Evolutionary conservation across 2,329 filamentous ascomycete genomes (phyloP).

Genomic region (Aspergillus tanneri): DNA sequence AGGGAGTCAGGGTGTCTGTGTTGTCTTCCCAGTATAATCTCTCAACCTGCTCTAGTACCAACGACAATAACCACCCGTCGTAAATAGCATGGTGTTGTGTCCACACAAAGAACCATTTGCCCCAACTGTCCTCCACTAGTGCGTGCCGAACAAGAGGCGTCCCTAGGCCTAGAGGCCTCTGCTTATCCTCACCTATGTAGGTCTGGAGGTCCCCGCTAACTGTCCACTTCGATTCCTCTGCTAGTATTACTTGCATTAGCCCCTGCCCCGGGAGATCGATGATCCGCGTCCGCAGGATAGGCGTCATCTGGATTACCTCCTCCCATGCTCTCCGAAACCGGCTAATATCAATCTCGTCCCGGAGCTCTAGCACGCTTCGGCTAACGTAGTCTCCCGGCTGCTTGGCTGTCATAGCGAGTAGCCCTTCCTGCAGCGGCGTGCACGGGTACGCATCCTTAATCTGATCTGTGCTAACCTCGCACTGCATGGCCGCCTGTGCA

Average conservation of each 20-base stretch:
- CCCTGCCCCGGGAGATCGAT: slow-evolving; percentile 12
- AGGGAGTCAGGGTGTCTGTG: background rate
- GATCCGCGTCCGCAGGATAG: slow-evolving; percentile 42
- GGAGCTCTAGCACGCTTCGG: slow-evolving; percentile 6
- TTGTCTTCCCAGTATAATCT: slow-evolving; percentile 1
- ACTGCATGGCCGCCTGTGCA: slow-evolving; percentile 13
- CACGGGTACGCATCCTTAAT: slow-evolving; percentile 19
- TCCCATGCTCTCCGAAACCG: slow-evolving; percentile 39
- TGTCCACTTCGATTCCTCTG: slow-evolving; percentile 12
- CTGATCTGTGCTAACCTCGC: background rate
- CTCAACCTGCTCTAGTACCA: slow-evolving; percentile 34
- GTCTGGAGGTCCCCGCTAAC: background rate
- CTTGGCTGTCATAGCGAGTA: slow-evolving; percentile 16
- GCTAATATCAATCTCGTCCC: background rate
- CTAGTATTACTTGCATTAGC: slow-evolving; percentile 23
- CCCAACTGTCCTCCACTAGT: no score
- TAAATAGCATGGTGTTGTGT: slow-evolving; percentile 43
- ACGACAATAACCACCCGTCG: slow-evolving; percentile 39
- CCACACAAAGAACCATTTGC: no score
- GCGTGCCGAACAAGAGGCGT: background rate
- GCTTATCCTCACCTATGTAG: background rate
- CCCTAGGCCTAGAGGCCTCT: background rate
- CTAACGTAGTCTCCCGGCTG: slow-evolving; percentile 5
- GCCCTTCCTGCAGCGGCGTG: slow-evolving; percentile 15
- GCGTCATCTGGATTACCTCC: slow-evolving; percentile 27